Base-by-base conservation (phyloP, 257 asterid genomes). In the Fraxinus excelsior region DNA sequence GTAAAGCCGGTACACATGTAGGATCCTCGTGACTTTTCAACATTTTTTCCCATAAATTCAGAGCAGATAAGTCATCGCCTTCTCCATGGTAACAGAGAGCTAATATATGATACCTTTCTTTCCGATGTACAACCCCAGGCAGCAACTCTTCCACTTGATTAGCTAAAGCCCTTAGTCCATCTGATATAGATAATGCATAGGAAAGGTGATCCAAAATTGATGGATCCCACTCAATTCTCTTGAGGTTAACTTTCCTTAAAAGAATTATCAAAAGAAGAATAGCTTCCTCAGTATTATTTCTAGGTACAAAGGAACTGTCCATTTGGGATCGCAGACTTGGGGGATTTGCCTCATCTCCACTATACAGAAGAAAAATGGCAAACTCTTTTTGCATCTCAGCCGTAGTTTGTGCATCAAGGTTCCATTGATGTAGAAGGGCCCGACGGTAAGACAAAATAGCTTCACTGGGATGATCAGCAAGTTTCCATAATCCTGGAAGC, bases 401-500 rank as follows among this genome's bases (percentile, higher is more conserved):
- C 37, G 82, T 82, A 72, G 90, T 87, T 79, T 84, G 89, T 67
- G 91, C 84, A 76, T 93, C 98, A 73, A 95, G 93, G 80, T 91
- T 93, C 98, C 97, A 95, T 4, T 80, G 89, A 82, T 84, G 86
- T 62, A 94, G 96, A 75, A 95, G 94, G 76, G 97, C 94, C 78
- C 96, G 87, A 19, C 98, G 90, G 72, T 91, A 93, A 13, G 99
- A 89, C 78, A 91, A 77, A 76, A 91, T 90, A 67, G 96, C 88
- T 40, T 95, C 94, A 49, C 85, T 80, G 28, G 96, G 89, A 77
- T 91, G 87, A 80, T 87, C 91, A 37, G 94, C 91, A 38, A 86
- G 91, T 82, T 91, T 95, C 96, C 97, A 95, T 75, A 93, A 76
- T 76, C 87, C 89, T 28, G 99, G 97, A 88, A 91, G 98, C 79